Percentiles rank a stretch among this genome's conserved stretches.
Conservation (phyloP, 345 rosid genomes). For the Citrus sinensis region DVS_A1.0 CM039164.1:26818501-26819000, state of each 20-base stretch:
- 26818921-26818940: not conserved
- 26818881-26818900: not conserved
- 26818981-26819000: not conserved
- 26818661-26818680: conserved; percentile 6
- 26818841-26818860: conserved; percentile 37
- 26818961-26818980: not conserved
- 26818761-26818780: not conserved
- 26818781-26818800: not conserved
- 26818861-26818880: conserved; percentile 17
- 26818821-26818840: conserved; percentile 30
- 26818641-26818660: conserved; percentile 10
- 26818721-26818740: conserved; percentile 4
- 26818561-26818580: not conserved
- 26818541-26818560: not conserved
- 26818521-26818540: not conserved
- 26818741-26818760: not conserved
- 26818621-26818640: not conserved
- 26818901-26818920: conserved; percentile 16
- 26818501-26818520: not conserved
- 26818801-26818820: not conserved
- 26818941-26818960: not conserved
- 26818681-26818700: conserved; percentile 24
- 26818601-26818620: not conserved
- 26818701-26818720: conserved; percentile 34
- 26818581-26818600: not conserved